Evolutionary conservation across 805 yeast genomes (phyloP).

Genomic region (Nakazawaea sp.): DNA sequence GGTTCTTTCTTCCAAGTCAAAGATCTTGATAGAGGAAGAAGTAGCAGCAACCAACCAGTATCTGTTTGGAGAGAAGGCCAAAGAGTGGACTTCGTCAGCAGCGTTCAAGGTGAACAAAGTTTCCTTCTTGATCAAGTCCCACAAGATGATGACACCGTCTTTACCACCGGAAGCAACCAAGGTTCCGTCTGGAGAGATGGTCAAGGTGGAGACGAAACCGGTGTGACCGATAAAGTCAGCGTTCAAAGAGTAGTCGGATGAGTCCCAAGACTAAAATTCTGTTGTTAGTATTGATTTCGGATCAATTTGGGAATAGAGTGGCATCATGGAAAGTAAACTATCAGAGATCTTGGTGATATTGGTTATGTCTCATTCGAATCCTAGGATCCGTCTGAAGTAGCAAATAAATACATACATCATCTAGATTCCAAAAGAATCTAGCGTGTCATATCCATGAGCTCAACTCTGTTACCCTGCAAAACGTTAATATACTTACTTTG

Average conservation of each 20-base stretch:
- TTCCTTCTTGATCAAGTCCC: slow-evolving; percentile 87
- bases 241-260: slow-evolving; percentile 72
- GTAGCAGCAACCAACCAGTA: slow-evolving; percentile 99
- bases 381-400: slow-evolving; percentile 92
- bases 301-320: not conserved
- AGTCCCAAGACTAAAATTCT: slow-evolving; percentile 80
- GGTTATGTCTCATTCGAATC: slow-evolving; percentile 89
- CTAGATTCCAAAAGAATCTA: slow-evolving; percentile 21
- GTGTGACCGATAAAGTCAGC: slow-evolving; percentile 99
- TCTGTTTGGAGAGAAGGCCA: slow-evolving; percentile 99
- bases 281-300: slow-evolving; percentile 11
- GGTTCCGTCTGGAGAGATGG: slow-evolving; percentile 99
- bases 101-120: slow-evolving; percentile 91
- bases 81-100: slow-evolving; percentile 95
- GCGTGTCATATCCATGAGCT: no score
- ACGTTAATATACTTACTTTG: slow-evolving; percentile 73
- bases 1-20: slow-evolving; percentile 91
- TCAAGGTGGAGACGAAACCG: slow-evolving; percentile 95
- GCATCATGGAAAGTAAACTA: slow-evolving; percentile 18
- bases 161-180: slow-evolving; percentile 99
- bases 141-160: slow-evolving; percentile 97
- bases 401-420: slow-evolving; percentile 89
- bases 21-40: slow-evolving; percentile 94
- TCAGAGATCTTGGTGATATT: slow-evolving; percentile 99
- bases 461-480: no score